Conservation (phyloP, 2,329 filamentous ascomycete genomes). For the Cadophora luteo-olivacea region DNA sequence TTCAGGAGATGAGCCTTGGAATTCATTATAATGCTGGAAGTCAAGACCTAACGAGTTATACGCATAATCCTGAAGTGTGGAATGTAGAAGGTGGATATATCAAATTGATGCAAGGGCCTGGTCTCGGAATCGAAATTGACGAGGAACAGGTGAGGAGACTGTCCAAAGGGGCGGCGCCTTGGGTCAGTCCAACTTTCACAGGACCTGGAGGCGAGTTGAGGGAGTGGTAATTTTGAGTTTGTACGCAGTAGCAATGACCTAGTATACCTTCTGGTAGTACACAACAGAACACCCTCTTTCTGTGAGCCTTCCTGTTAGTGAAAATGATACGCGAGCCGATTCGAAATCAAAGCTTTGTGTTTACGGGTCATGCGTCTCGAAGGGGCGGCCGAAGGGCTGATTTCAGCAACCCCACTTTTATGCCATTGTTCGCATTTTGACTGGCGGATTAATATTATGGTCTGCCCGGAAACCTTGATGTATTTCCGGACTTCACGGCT, state of each 20-base stretch:
- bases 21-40: slow-evolving; percentile 79
- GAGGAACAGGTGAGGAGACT: slow-evolving; percentile 70
- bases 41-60: slow-evolving; percentile 70
- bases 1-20: slow-evolving; percentile 79
- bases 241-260: neutral
- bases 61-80: slow-evolving; percentile 69
- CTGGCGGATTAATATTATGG: neutral
- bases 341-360: neutral
- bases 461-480: neutral
- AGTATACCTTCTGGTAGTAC: neutral
- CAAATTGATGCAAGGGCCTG: slow-evolving; percentile 62
- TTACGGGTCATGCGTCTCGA: neutral
- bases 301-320: too few relatives aligned
- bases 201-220: slow-evolving; percentile 70
- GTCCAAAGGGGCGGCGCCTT: slow-evolving; percentile 64
- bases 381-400: neutral
- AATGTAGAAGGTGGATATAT: slow-evolving; percentile 70
- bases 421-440: neutral
- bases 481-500: neutral
- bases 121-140: slow-evolving; percentile 74
- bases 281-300: neutral
- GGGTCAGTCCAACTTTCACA: slow-evolving; percentile 70
- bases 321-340: neutral
- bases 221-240: slow-evolving; percentile 63
- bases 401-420: neutral